Percentiles rank a stretch among this genome's conserved stretches.
Evolutionary conservation across 192 early-diverging fungal genomes (phyloP).

Genomic region (Linnemannia zychae): DNA sequence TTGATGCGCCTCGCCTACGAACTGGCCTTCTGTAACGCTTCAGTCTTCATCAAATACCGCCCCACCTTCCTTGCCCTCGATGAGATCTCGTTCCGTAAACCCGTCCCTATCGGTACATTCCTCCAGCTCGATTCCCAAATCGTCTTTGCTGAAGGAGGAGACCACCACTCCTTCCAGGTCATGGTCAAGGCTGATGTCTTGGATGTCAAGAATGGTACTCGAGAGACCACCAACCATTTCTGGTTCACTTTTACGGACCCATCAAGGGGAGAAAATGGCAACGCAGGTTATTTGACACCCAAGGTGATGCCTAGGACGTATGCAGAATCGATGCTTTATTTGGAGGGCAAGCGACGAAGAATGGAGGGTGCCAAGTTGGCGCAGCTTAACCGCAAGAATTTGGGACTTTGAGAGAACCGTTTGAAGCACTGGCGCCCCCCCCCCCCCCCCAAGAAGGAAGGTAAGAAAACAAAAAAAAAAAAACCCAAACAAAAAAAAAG

Average conservation of each 20-base stretch:
- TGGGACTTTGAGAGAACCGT: constrained; percentile 13
- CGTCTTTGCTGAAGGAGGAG: constrained; percentile 75
- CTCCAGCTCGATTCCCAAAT: constrained; percentile 83
- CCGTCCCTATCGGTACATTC: constrained; percentile 86
- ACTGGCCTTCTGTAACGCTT: constrained; percentile 83
- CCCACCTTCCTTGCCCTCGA: constrained; percentile 76
- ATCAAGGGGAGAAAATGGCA: background rate
- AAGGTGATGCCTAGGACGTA: constrained; percentile 86
- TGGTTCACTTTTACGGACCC: constrained; percentile 82
- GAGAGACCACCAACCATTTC: constrained; percentile 88
- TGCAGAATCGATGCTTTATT: constrained; percentile 83
- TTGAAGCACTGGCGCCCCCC: background rate
- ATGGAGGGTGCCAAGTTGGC: constrained; percentile 30
- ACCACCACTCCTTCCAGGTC: constrained; percentile 73
- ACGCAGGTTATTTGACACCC: constrained; percentile 43
- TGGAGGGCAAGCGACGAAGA: constrained; percentile 79
- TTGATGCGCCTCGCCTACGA: constrained; percentile 91
- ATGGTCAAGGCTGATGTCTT: constrained; percentile 84
- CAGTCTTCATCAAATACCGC: constrained; percentile 72
- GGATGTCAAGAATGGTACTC: constrained; percentile 69
- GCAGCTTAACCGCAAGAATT: constrained; percentile 30
- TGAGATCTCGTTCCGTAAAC: constrained; percentile 84
- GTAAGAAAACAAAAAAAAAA: no score
- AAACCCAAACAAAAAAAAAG: no score
- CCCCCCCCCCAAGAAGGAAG: no score